Base-by-base conservation (phyloP, 1,284 basidiomycete genomes). In the Apiotrichum montevideense region DNA sequence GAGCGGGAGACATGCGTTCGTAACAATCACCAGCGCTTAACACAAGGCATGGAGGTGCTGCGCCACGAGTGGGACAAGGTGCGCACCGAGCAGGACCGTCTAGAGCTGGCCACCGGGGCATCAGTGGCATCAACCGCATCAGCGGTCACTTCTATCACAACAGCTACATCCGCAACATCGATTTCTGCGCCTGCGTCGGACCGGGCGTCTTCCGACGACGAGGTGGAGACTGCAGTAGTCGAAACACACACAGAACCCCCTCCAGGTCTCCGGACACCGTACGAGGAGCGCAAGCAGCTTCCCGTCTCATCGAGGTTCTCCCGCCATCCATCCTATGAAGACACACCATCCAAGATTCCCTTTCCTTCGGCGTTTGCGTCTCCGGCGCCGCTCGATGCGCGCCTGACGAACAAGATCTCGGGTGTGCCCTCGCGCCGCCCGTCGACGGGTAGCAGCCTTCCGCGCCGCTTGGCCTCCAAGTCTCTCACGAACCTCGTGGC, bases 21-120 rank as follows among this genome's bases (percentile, higher is more conserved):
- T 34, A 84, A 86, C 13, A 85, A 89, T 46, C 78, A 84, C 53
- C 78, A 78, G 52, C 78, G 87, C 11, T 85, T 90, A 64, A 82
- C 83, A 46, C 84, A 86, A 67, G 80, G 90, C 35, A 83, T 83
- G 54, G 83, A 81, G 51, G 77, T 78, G 4, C 74, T 82, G 33
- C 68, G 77, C n/a, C 58, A 62, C 44, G 75, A 80, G n/a, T 81
- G 82, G 69, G 77, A 76, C 45, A 75, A 79, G 52, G 67, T 82
- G 21, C 67, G 76, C 42, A 72, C 74, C 13, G 85, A 86, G 83
- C 76, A 88, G 72, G 79, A 79, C 50, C 73, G 74, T 6, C 43
- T 21, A 10, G 33, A 51, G 37, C 33, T 54, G 81, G 54, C 52
- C 37, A 55, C 41, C n/a, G 21, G 41, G 21, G 52, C 15, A 40